Evolutionary conservation across 2,329 filamentous ascomycete genomes (phyloP).

Genomic region (Cladophialophora exuberans): DNA sequence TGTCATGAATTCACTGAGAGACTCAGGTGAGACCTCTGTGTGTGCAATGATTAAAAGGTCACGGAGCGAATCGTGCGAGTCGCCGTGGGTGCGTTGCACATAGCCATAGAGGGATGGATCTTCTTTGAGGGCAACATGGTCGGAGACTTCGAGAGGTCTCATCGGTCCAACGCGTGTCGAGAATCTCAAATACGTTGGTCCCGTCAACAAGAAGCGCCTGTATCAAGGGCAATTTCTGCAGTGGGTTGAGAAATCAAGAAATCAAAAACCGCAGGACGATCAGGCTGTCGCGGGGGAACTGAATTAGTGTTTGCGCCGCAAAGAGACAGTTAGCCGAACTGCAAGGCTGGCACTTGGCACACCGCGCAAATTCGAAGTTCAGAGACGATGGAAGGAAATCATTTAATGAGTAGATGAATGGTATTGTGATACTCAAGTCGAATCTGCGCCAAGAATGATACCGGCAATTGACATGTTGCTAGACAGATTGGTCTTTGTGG

Average conservation of each 20-base stretch:
- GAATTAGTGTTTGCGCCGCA: too few species aligned
- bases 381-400: too few species aligned
- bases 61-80: conserved; percentile 32
- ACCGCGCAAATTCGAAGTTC: too few species aligned
- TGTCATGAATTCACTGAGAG: conserved; percentile 31
- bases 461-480: too few species aligned
- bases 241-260: background rate
- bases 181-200: background rate
- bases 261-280: too few species aligned
- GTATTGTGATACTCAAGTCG: too few species aligned
- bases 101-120: conserved; percentile 47
- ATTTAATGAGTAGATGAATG: too few species aligned
- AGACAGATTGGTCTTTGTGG: too few species aligned
- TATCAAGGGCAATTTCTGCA: background rate
- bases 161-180: conserved; percentile 22
- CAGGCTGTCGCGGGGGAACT: too few species aligned
- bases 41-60: conserved; percentile 40
- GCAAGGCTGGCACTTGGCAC: too few species aligned
- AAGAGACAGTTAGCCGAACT: too few species aligned
- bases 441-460: too few species aligned
- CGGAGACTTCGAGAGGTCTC: conserved; percentile 36
- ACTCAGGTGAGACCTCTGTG: conserved; percentile 36
- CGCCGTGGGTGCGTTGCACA: conserved; percentile 43
- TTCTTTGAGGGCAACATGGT: conserved; percentile 45
- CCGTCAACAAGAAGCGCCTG: background rate